Percentiles rank a stretch among this genome's conserved stretches.
phyloP scores from a whole-genome alignment of 352 stramenopile species.

The Globisporangium nunn region DNA sequence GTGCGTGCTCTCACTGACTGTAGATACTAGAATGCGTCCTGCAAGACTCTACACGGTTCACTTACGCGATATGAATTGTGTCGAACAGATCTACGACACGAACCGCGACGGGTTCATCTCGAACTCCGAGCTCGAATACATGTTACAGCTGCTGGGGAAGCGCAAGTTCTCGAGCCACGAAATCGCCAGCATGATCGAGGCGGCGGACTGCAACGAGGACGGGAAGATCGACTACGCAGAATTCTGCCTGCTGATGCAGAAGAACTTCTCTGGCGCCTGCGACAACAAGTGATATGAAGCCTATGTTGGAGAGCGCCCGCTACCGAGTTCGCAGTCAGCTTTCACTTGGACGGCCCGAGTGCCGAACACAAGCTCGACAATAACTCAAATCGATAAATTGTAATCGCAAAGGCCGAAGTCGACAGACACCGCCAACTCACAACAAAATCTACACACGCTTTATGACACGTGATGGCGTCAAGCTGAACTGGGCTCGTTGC shows the following conservation, averaged over 20 bases:
- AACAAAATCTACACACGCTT: no score
- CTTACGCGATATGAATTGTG: not conserved
- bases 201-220: slow-evolving; percentile 78
- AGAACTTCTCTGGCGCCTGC: slow-evolving; percentile 1
- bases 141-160: slow-evolving; percentile 56
- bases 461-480: no score
- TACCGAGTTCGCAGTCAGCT: no score
- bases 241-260: slow-evolving; percentile 64
- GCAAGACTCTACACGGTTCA: not conserved
- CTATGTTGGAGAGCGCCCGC: no score
- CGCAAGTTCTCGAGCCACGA: slow-evolving; percentile 34
- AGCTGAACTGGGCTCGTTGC: no score
- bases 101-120: slow-evolving; percentile 72
- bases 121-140: slow-evolving; percentile 51
- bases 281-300: not conserved
- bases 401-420: no score
- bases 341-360: no score
- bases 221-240: slow-evolving; percentile 85
- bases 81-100: slow-evolving; percentile 47
- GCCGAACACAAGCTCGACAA: no score
- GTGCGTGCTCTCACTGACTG: slow-evolving; percentile 16
- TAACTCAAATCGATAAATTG: no score
- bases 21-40: no score
- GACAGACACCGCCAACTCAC: no score
- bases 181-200: slow-evolving; percentile 51